Evolutionary conservation across 192 early-diverging fungal species (phyloP), one percentile per base, ranked within the genome.

Genomic region (Globomyces pollinis-pini): DNA sequence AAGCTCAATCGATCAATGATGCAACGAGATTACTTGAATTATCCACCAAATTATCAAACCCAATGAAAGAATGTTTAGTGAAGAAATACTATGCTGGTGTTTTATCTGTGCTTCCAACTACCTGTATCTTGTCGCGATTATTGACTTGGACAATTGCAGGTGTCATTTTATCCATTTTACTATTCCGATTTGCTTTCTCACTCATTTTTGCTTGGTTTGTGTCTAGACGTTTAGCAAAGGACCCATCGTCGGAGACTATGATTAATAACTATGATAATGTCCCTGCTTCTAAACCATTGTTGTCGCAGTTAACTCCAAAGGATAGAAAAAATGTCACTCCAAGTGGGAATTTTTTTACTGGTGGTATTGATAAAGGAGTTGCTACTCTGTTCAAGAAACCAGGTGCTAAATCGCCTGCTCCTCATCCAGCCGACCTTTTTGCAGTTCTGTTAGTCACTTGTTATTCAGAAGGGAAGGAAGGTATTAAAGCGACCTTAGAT

Each of bases 231-330:
- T 18, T 51, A 2, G 28, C 50, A 6, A 51, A 51, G 33, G 50
- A 51, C 16, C 50, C 50, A 16, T 3, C 30, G 7, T 31, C 44
- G 28, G 44, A 47, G 6, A 47, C 16, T 16, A 34, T 89, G 28
- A 86, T 96, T 69, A 94, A 84, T 49, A 91, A 91, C 28, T 74
- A 72, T 24, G 94, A 90, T 26, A 88, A 93, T 62, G 72, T 71
- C 32, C 6, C 16, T 20, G 50, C 50, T n/a, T 15, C 50, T 33
- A 51, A 51, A 18, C 28, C 30, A n/a, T 24, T 51, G 30, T 33
- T 51, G 18, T 47, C 23, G 7, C 21, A 51, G 33, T 15, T 20
- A 51, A 9, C 5, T 33, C 11, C 76, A 77, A 61, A 79, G 80
- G 16, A 94, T 91, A 7, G 89, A 90, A 0, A 86, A 33, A 34